These are phyloP conservation scores for Solanum virginianum DNA, from an alignment of 257 asterid genomes.

Conservation along the genomic window DNA sequence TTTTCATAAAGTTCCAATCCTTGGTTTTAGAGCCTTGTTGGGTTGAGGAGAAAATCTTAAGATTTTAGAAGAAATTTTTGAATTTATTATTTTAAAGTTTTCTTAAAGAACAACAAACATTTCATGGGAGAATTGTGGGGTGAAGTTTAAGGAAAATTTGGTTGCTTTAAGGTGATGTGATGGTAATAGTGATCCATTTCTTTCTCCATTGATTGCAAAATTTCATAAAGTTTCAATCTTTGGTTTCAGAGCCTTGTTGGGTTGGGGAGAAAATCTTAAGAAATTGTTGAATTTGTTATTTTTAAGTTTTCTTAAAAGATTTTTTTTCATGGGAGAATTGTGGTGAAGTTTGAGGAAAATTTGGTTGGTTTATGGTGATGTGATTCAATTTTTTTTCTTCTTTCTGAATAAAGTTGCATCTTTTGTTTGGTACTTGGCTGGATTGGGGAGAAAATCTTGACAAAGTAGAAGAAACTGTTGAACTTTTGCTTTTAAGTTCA, in stretches of 20 bases:
- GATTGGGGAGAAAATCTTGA: neutral
- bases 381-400: neutral
- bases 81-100: neutral
- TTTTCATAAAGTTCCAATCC: neutral
- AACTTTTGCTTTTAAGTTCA: neutral
- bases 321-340: neutral
- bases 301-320: neutral
- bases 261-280: neutral
- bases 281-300: neutral
- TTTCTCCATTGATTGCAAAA: neutral
- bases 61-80: neutral
- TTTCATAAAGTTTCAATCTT: neutral
- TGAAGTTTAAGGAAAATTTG: neutral
- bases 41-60: neutral
- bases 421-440: neutral
- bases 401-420: neutral
- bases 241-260: neutral
- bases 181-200: neutral
- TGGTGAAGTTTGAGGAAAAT: neutral
- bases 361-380: neutral
- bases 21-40: neutral
- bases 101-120: neutral
- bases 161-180: neutral
- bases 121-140: neutral
- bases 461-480: neutral